A percentile compares a stretch with the other conserved stretches of the same genome.
phyloP scores from a whole-genome alignment of 2,329 filamentous ascomycete genomes.

The Setomelanomma holmii region DNA sequence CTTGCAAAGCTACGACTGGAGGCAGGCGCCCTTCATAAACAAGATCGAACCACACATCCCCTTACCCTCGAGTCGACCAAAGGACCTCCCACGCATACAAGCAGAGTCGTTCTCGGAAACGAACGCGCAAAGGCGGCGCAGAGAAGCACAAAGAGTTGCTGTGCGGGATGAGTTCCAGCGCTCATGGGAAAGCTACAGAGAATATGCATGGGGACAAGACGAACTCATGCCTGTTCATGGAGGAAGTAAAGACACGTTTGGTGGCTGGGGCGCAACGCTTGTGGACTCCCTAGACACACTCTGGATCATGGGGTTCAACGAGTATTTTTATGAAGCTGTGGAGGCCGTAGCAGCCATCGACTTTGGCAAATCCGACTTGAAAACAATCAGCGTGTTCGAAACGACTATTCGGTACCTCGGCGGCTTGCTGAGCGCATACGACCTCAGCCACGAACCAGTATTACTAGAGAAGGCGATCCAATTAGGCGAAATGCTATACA shows the following conservation, averaged over 20 bases:
- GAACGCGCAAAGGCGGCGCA: slow-evolving; percentile 24
- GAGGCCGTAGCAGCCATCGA: slow-evolving; percentile 54
- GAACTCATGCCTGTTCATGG: slow-evolving; percentile 54
- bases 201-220: slow-evolving; percentile 56
- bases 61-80: slow-evolving; percentile 48
- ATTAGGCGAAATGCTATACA: slow-evolving; percentile 53
- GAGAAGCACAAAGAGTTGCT: slow-evolving; percentile 42
- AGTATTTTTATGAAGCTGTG: slow-evolving; percentile 57
- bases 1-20: slow-evolving; percentile 49
- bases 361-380: slow-evolving; percentile 49
- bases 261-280: slow-evolving; percentile 57
- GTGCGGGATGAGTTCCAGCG: slow-evolving; percentile 53
- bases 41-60: slow-evolving; percentile 43
- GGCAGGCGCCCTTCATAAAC: slow-evolving; percentile 50
- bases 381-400: slow-evolving; percentile 59
- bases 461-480: slow-evolving; percentile 48
- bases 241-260: slow-evolving; percentile 50
- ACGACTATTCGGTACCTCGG: slow-evolving; percentile 56
- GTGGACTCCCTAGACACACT: slow-evolving; percentile 57
- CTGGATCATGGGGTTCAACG: slow-evolving; percentile 58
- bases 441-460: slow-evolving; percentile 43
- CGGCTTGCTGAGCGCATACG: slow-evolving; percentile 47
- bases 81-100: slow-evolving; percentile 52
- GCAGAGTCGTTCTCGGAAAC: slow-evolving; percentile 48
- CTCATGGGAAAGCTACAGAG: slow-evolving; percentile 54